Evolutionary conservation across 371 early-diverging fungal genomes (phyloP).

Genomic region (Umbelopsis sp.): DNA sequence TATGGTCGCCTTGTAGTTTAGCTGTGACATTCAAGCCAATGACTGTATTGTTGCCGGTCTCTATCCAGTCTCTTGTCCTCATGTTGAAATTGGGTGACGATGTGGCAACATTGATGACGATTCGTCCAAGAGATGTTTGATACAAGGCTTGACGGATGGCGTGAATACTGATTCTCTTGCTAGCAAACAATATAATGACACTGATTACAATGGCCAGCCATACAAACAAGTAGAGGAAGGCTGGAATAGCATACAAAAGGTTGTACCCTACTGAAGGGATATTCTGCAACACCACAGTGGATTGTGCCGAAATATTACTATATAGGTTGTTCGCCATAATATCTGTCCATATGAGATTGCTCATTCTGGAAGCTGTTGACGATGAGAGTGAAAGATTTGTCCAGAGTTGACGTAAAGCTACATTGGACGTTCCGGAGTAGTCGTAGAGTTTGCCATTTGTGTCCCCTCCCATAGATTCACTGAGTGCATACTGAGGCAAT

Average conservation of each 20-base stretch:
- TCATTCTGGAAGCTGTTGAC: background rate
- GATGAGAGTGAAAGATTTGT: background rate
- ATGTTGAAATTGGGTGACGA: background rate
- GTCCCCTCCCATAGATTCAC: background rate
- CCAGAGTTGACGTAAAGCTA: background rate
- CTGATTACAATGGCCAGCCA: background rate
- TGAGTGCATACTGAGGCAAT: background rate
- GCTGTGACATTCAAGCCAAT: background rate
- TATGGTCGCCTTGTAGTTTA: background rate
- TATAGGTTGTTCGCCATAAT: constrained; percentile 7
- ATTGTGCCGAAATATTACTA: background rate
- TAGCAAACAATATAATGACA: background rate
- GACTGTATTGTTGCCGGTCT: background rate
- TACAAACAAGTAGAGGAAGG: background rate
- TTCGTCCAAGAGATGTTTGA: constrained; percentile 12
- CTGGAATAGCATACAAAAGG: constrained; percentile 7
- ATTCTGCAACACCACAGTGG: background rate
- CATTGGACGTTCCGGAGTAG: background rate
- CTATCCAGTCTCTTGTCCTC: background rate
- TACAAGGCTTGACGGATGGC: constrained; percentile 5
- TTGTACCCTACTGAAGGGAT: constrained; percentile 5
- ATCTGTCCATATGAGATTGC: constrained; percentile 9
- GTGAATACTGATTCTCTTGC: background rate
- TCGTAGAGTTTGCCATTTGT: background rate
- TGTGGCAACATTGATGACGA: background rate